phyloP scores from a whole-genome alignment of 2,329 filamentous ascomycete species.

The Colletotrichum aenigma region DNA sequence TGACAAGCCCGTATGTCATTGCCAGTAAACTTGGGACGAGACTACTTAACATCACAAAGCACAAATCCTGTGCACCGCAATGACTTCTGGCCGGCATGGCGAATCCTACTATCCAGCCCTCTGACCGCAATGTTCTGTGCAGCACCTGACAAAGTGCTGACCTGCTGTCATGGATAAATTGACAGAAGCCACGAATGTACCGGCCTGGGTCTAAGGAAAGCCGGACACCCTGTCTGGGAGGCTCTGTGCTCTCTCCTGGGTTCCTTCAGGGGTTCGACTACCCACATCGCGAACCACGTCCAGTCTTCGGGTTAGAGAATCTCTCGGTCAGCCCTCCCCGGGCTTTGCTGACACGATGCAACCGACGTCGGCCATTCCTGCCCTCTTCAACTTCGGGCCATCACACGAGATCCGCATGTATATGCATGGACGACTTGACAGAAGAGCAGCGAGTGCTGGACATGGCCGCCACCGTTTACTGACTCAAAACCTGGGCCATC shows the following conservation, averaged over 20 bases:
- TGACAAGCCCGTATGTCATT: neutral
- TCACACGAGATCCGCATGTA: neutral
- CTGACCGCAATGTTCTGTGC: neutral
- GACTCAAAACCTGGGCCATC: conserved; percentile 1
- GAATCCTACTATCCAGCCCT: neutral
- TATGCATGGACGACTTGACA: neutral
- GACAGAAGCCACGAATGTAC: conserved; percentile 8
- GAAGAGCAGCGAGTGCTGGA: neutral
- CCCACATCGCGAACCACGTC: neutral
- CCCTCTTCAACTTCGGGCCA: neutral
- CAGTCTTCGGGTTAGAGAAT: neutral
- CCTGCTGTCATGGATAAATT: conserved; percentile 8
- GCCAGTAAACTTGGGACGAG: neutral
- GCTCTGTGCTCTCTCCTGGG: neutral
- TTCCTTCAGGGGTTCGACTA: neutral
- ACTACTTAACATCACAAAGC: neutral
- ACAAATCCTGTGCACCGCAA: neutral
- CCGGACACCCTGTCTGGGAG: neutral
- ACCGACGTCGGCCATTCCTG: neutral
- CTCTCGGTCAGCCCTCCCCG: neutral
- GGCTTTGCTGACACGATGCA: neutral
- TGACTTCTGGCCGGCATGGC: neutral
- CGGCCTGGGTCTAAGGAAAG: neutral
- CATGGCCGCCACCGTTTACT: neutral
- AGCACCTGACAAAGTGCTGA: neutral